Conservation (phyloP, 2,329 filamentous ascomycete species). For the Apiospora koreana region DNA sequence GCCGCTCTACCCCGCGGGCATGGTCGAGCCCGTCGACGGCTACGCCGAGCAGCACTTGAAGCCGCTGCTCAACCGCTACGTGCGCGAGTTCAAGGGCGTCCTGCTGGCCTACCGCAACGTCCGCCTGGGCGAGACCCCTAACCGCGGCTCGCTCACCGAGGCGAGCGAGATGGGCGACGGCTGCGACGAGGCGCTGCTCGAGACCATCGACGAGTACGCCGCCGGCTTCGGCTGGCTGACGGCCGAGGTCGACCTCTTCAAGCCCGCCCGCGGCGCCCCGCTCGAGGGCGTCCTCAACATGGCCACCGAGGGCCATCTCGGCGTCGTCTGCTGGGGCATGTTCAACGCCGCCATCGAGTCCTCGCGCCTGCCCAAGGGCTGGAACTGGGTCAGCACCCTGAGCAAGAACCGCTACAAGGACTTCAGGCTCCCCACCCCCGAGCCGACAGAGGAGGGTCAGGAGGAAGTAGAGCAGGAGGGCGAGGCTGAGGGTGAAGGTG, state of each 20-base stretch:
- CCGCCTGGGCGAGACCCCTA: conserved; percentile 61
- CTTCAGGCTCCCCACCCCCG: conserved; percentile 37
- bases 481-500: conserved; percentile 22
- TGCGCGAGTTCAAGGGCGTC: conserved; percentile 71
- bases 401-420: conserved; percentile 37
- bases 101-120: conserved; percentile 73
- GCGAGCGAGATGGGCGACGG: conserved; percentile 44
- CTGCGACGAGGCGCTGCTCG: conserved; percentile 44
- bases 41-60: conserved; percentile 74
- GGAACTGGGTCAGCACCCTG: conserved; percentile 74
- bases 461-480: conserved; percentile 20
- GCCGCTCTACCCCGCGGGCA: conserved; percentile 70
- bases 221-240: conserved; percentile 88
- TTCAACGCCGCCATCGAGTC: conserved; percentile 89
- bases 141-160: conserved; percentile 49
- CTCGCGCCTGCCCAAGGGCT: conserved; percentile 71
- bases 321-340: conserved; percentile 84
- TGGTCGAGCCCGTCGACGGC: conserved; percentile 69
- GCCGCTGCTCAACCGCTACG: conserved; percentile 75
- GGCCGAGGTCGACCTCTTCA: conserved; percentile 81
- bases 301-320: conserved; percentile 86
- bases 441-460: conserved; percentile 33
- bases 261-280: conserved; percentile 70
- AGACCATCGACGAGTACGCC: conserved; percentile 76
- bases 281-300: conserved; percentile 83